A percentile compares a stretch with the other conserved stretches of the same genome.
These are phyloP conservation scores for Acacia crassicarpa DNA, from an alignment of 306 rosid genomes.

Conservation along the genomic window DNA sequence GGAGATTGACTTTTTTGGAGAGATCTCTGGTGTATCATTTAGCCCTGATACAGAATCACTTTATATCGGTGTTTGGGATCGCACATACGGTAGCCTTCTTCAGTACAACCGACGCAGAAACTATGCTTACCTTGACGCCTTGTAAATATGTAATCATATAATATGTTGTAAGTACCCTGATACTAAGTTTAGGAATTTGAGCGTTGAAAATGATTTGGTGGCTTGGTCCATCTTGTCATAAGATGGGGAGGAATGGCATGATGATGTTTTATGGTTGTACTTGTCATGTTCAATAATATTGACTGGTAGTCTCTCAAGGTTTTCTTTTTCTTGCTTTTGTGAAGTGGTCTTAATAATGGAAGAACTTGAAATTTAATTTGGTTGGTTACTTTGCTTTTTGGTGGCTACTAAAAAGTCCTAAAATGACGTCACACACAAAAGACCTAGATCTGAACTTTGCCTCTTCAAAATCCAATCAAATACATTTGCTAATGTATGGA, in stretches of 20 bases:
- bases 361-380: background rate
- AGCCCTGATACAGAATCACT: conserved; percentile 86
- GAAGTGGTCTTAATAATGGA: background rate
- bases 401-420: background rate
- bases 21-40: conserved; percentile 66
- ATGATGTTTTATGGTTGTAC: conserved; percentile 17
- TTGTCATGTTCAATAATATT: conserved; percentile 33
- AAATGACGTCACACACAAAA: background rate
- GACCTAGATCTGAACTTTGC: too few species aligned
- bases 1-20: conserved; percentile 68
- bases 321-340: background rate
- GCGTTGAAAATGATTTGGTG: conserved; percentile 26
- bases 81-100: conserved; percentile 78
- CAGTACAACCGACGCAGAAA: conserved; percentile 62
- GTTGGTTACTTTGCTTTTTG: background rate
- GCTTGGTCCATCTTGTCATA: conserved; percentile 25
- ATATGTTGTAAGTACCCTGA: conserved; percentile 9
- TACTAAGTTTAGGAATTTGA: conserved; percentile 27
- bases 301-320: background rate
- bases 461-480: too few species aligned
- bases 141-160: conserved; percentile 40
- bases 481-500: too few species aligned
- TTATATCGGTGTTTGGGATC: conserved; percentile 79
- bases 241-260: conserved; percentile 23
- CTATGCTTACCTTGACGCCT: conserved; percentile 56